Evolutionary conservation across 83 land plant genomes (phyloP), one percentile per base, ranked within the genome.

Genomic region (Isoetes engelmannii): DNA sequence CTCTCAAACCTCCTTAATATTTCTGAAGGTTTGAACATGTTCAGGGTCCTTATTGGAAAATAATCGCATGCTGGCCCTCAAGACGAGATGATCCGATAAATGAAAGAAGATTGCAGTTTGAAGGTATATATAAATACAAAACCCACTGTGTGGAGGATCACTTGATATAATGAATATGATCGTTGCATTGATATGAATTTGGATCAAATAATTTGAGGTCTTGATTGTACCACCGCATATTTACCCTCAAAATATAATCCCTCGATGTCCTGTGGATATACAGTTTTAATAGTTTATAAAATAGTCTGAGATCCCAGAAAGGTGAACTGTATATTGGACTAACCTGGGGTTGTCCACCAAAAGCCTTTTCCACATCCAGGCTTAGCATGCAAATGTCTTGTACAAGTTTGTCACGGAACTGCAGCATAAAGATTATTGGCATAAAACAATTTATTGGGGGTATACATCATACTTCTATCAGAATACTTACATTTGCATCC

Each of bases 311-410:
- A 51, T 51, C 13, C 17, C 17, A 51, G 15, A 51, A 17, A 12
- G 17, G 17, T 15, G 17, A 12, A 17, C 17, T 51, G 17, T 15
- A 12, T 1, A 51, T 51, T 51, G 18, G 19, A 19, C 12, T 59
- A 20, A 69, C 70, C 5, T n/a, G 61, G 15, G 73, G 72, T 44
- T 58, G 68, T 13, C 72, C 72, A 57, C 41, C 19, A 37, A 69
- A 69, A 9, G 72, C 72, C 6, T 67, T 68, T 37, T 69, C 72
- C 68, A 69, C 72, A 20, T 56, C 68, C 42, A 69, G 21, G 37
- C 72, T 68, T 37, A 69, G 45, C 13, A 3, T 55, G n/a, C 1
- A 12, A 37, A 69, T 37, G 7, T 12, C 43, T 56, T 69, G 68
- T 68, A 69, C 15, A 9, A 69, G 68, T 44, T 69, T 10, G 4